Evolutionary conservation across 2,329 filamentous ascomycete genomes (phyloP), one percentile per base, ranked within the genome.

Genomic region (Thelonectria blattea): DNA sequence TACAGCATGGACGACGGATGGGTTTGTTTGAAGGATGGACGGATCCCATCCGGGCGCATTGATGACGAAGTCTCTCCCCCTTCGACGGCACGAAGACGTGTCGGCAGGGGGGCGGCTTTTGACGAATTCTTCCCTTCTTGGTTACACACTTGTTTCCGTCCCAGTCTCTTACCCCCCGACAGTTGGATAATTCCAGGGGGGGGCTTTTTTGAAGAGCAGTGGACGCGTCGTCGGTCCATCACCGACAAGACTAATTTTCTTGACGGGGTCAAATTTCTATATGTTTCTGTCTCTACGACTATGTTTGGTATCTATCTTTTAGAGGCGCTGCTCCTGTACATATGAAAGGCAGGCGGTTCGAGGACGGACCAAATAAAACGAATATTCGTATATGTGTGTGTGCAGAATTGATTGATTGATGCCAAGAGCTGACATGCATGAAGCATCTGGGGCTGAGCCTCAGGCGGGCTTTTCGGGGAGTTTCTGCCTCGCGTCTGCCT

Each of bases 241-340:
- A 60, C 52, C 52, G 57, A n/a, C n/a, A 22, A 41, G 27, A 6
- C 46, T 54, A 42, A 24, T 60, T 51, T 50, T 54, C 32, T 39
- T 52, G 22, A 49, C 39, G 57, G 57, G 52, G 57, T 52, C 52
- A 47, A 39, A 52, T 30, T 51, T 55, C 24, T 47, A 47, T 41
- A 10, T 59, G 17, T 45, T n/a, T 22, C 20, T 45, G 11, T 37
- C 58, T 53, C 52, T 41, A 58, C 48, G 43, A 56, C 34, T 62
- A 59, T 65, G n/a, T 55, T 64, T 4, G 27, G 27, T 30, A 56
- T 11, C 34, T 37, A 37, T 56, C 62, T 60, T 68, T 45, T 70
- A 65, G 63, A 70, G 66, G 63, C 67, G 51, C 64, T 62, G 56
- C 64, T 64, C 56, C 42, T 66, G 63, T 70, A 65, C 61, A 70